These are phyloP conservation scores for Emergomyces orientalis DNA, from an alignment of 2,329 filamentous ascomycete species.

Conservation along the genomic window DNA sequence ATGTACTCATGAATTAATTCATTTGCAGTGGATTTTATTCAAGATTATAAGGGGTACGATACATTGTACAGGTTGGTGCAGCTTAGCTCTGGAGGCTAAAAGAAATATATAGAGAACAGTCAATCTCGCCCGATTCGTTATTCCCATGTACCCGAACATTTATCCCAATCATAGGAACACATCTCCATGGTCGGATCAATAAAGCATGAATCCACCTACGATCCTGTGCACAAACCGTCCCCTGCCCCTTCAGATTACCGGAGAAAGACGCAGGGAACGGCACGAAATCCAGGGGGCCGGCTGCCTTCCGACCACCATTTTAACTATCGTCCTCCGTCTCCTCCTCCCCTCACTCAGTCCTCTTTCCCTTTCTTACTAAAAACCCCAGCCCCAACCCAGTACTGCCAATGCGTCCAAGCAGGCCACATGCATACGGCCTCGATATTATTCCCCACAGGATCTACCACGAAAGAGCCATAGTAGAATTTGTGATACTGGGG, in stretches of 20 bases:
- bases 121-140: not conserved
- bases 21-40: not conserved
- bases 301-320: not conserved
- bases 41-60: not conserved
- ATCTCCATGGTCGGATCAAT: not conserved
- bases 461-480: constrained; percentile 44
- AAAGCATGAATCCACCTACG: not conserved
- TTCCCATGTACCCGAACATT: not conserved
- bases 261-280: too few species aligned
- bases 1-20: not conserved
- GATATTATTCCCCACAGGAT: constrained; percentile 46
- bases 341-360: constrained; percentile 6
- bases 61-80: not conserved
- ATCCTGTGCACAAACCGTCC: not conserved
- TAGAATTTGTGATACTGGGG: constrained; percentile 40
- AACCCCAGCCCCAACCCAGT: constrained; percentile 17
- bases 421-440: constrained; percentile 34
- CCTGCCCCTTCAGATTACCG: not conserved
- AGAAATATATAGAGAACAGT: not conserved
- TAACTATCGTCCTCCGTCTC: too few species aligned
- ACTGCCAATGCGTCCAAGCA: constrained; percentile 15
- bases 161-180: not conserved
- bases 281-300: not conserved
- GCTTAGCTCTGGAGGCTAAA: not conserved
- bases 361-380: constrained; percentile 13